A percentile compares a stretch with the other conserved stretches of the same genome.
Conservation (phyloP, 2,329 filamentous ascomycete genomes). For the Penicillium decumbens region DNA sequence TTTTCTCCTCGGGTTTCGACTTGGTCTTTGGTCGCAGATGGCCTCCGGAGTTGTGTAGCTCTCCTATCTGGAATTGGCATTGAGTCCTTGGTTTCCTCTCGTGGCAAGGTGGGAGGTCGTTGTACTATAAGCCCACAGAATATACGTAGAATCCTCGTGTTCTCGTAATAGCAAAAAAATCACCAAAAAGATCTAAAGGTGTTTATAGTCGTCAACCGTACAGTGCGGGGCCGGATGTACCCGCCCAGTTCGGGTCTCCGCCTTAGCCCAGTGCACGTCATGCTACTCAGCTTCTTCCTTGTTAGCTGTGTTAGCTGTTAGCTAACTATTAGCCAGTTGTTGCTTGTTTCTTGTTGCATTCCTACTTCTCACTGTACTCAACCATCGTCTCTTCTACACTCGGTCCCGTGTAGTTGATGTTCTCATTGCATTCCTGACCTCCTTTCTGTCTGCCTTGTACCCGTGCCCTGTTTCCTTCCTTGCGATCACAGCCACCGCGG, state of each 20-base stretch:
- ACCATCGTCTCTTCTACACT: background rate
- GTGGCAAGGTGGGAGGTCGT: no score
- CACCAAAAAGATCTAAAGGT: no score
- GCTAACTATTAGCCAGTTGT: no score
- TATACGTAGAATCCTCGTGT: no score
- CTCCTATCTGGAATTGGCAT: background rate
- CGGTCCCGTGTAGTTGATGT: background rate
- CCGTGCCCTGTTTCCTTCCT: background rate
- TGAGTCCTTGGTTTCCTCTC: background rate
- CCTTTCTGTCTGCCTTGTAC: background rate
- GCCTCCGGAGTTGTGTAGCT: background rate
- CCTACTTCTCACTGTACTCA: background rate
- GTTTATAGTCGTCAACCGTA: no score
- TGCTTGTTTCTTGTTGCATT: background rate
- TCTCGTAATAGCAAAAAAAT: no score
- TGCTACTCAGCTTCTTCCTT: slow-evolving; percentile 3
- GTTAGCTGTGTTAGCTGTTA: background rate
- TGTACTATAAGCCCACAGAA: no score
- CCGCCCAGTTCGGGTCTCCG: slow-evolving; percentile 2
- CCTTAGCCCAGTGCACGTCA: slow-evolving; percentile 14
- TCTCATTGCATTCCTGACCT: background rate
- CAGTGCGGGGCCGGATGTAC: slow-evolving; percentile 9
- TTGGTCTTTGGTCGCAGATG: background rate
- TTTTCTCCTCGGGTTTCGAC: slow-evolving; percentile 3
- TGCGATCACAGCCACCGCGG: background rate